phyloP scores from a whole-genome alignment of 495 filamentous ascomycete species.

The Penicillium odoratum region DNA sequence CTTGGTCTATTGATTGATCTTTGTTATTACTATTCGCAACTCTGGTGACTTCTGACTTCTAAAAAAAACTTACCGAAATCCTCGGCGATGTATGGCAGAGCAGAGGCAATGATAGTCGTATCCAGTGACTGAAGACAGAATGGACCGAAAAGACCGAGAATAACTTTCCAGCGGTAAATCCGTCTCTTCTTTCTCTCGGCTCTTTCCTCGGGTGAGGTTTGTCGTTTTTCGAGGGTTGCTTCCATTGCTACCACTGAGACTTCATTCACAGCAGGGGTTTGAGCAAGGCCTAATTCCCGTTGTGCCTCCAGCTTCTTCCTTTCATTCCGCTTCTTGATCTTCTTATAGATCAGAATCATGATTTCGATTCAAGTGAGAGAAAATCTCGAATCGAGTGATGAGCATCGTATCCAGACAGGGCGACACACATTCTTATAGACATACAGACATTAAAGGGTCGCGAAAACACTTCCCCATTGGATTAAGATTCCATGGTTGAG shows the following conservation, averaged over 20 bases:
- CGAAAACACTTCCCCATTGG: background rate
- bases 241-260: background rate
- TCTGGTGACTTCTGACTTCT: background rate
- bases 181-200: constrained; percentile 14
- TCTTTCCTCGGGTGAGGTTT: constrained; percentile 9
- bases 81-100: constrained; percentile 57
- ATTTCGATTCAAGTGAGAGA: background rate
- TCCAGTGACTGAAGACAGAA: constrained; percentile 55
- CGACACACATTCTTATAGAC: background rate
- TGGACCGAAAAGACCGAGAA: constrained; percentile 52
- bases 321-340: constrained; percentile 19
- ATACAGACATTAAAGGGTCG: background rate
- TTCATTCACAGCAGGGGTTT: background rate
- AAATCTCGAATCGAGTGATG: background rate
- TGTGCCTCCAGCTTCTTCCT: constrained; percentile 5
- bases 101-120: constrained; percentile 60
- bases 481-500: background rate
- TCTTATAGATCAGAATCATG: constrained; percentile 19
- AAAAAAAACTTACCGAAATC: constrained; percentile 51
- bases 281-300: background rate
- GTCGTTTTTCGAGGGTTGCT: constrained; percentile 1
- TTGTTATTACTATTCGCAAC: background rate
- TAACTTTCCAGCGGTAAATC: constrained; percentile 54
- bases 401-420: too few relatives aligned
- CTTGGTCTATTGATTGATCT: constrained; percentile 37